These are phyloP conservation scores for Gossypium thurberi DNA, from an alignment of 345 rosid species.

Conservation along the genomic window DNA sequence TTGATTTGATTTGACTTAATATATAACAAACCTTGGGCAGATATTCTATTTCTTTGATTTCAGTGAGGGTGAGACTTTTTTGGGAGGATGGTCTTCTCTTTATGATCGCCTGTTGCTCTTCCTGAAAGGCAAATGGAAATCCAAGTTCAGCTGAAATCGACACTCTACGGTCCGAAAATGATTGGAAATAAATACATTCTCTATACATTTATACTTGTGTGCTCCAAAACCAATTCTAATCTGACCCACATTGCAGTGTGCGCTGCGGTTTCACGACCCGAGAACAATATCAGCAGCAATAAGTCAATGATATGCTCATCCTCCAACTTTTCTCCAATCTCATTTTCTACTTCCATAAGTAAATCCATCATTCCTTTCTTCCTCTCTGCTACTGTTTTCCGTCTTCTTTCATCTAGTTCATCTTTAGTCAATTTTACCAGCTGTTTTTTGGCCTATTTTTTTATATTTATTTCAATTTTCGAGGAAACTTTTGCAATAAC, in stretches of 20 bases:
- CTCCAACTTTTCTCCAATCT: constrained; percentile 19
- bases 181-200: neutral
- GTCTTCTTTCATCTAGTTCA: constrained; percentile 20
- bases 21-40: constrained; percentile 27
- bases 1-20: neutral
- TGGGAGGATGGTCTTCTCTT: constrained; percentile 24
- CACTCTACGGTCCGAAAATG: neutral
- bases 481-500: constrained; percentile 8
- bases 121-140: constrained; percentile 14
- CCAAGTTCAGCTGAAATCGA: neutral
- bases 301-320: constrained; percentile 30
- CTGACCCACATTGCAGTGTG: constrained; percentile 30
- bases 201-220: neutral
- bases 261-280: constrained; percentile 30
- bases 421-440: constrained; percentile 17
- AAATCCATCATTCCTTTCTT: constrained; percentile 24
- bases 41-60: constrained; percentile 38
- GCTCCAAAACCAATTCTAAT: neutral
- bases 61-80: constrained; percentile 27
- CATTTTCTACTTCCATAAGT: constrained; percentile 25
- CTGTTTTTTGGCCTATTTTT: constrained; percentile 21
- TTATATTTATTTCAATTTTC: too few relatives aligned
- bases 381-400: neutral
- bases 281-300: constrained; percentile 17
- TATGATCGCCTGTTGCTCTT: constrained; percentile 34